Base-by-base conservation (phyloP, 2,329 filamentous ascomycete genomes). In the Aspergillus pseudoviridinutans region DNA sequence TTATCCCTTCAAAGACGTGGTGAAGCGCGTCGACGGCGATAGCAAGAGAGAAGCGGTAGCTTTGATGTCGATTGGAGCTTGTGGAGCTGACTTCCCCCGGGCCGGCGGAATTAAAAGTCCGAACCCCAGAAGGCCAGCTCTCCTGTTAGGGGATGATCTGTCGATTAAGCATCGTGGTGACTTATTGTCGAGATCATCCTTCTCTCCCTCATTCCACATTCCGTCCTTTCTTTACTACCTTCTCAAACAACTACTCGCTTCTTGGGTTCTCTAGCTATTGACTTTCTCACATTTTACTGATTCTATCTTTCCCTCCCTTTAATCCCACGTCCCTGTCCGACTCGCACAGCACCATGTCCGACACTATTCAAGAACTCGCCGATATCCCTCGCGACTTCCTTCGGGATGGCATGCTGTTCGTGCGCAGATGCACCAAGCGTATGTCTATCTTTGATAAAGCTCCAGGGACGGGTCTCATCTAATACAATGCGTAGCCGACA, bases 401-500 rank as follows among this genome's bases (percentile, higher is more conserved):
- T 14, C 53, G 53, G 54, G 64, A 64, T 27, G 64, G 64, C 38
- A 62, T 64, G 59, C 57, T 61, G 51, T 66, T 66, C 53, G 58
- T 66, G 49, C 57, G 63, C 59, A 60, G 62, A 54, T 63, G 64
- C 59, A 61, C 63, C 55, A 66, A 66, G 61, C 64, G 64, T 66
- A 56, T 38, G 64, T 63, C 24, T n/a, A 24, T 20, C 32, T n/a
- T 10, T 22, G 12, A 25, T n/a, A n/a, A 14, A 12, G 14, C 32
- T 20, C 28, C n/a, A 25, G 10, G 8, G 6, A 7, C 53, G 20
- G 9, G 17, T 22, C 20, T 8, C 4, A 54, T 52, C 58, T 59
- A 64, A 49, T 50, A 25, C 22, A 44, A 20, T 22, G 24, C 66
- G 51, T 63, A 84, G 82, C 82, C 68, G 82, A 84, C 72, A 80